phyloP scores from a whole-genome alignment of 1,284 basidiomycete species.

The Moesziomyces globuligerus region DNA sequence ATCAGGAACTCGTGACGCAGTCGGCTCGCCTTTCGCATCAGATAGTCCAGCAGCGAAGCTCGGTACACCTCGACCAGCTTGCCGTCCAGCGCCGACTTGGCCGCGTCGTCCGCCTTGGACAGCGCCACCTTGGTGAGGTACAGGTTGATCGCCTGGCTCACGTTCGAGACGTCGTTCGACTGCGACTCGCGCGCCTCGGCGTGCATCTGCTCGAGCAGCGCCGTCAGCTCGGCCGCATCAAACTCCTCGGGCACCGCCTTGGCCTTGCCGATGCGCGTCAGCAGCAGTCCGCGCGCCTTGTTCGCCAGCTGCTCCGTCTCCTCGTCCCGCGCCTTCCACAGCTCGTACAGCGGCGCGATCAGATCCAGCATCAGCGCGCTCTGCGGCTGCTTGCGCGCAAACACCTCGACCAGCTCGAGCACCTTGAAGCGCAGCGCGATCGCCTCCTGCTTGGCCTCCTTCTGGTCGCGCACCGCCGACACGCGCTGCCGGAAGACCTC shows the following conservation, averaged over 20 bases:
- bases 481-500: conserved; percentile 81
- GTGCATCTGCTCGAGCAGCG: conserved; percentile 78
- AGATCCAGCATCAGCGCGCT: conserved; percentile 75
- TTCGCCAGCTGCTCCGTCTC: conserved; percentile 76
- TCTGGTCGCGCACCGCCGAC: conserved; percentile 70
- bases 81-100: conserved; percentile 19
- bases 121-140: conserved; percentile 73
- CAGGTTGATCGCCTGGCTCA: conserved; percentile 76
- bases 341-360: conserved; percentile 79
- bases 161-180: conserved; percentile 75
- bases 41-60: conserved; percentile 79
- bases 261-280: conserved; percentile 78
- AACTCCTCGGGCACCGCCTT: conserved; percentile 76
- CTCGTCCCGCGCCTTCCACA: conserved; percentile 69
- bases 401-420: conserved; percentile 88
- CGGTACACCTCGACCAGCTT: conserved; percentile 74
- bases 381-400: conserved; percentile 78
- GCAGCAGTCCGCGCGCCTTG: conserved; percentile 83
- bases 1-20: conserved; percentile 81
- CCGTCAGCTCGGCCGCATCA: conserved; percentile 69
- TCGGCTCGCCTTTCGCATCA: conserved; percentile 81
- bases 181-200: conserved; percentile 75
- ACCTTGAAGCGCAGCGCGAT: conserved; percentile 93
- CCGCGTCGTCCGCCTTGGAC: conserved; percentile 13
- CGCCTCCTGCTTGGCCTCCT: conserved; percentile 58